These are phyloP conservation scores for Geotrichum armillariae DNA, from an alignment of 1,139 yeast species.

Conservation along the genomic window DNA sequence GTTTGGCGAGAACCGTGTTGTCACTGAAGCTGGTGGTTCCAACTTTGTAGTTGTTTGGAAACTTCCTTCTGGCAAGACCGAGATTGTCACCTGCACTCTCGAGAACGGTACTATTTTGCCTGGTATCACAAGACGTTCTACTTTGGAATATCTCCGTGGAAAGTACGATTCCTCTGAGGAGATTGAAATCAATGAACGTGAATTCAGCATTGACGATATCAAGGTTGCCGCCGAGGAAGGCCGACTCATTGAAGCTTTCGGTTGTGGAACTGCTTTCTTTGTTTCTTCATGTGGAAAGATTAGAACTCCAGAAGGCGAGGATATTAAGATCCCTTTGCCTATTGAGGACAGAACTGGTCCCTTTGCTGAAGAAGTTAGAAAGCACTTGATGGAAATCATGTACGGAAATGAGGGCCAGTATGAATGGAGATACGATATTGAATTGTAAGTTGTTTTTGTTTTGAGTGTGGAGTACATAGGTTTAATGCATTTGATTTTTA, in stretches of 20 bases:
- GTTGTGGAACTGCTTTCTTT: conserved; percentile 48
- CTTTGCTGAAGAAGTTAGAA: conserved; percentile 15
- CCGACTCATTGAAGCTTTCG: conserved; percentile 46
- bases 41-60: conserved; percentile 45
- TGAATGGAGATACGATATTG: conserved; percentile 17
- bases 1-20: conserved; percentile 44
- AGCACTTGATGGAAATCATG: conserved; percentile 8
- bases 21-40: conserved; percentile 51
- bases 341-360: conserved; percentile 19
- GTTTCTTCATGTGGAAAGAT: conserved; percentile 44
- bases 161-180: conserved; percentile 27
- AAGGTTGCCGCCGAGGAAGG: conserved; percentile 41
- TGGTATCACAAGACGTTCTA: conserved; percentile 48
- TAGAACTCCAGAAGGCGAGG: conserved; percentile 40
- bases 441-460: background rate
- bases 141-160: conserved; percentile 40
- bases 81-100: conserved; percentile 47
- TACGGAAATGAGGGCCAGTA: conserved; percentile 11
- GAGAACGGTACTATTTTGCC: conserved; percentile 46
- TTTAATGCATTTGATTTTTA: too few relatives aligned
- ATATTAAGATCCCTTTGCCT: conserved; percentile 39
- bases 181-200: conserved; percentile 41
- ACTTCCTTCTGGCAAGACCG: conserved; percentile 35
- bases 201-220: conserved; percentile 43
- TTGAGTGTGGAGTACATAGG: too few relatives aligned